phyloP scores from a whole-genome alignment of 2,329 filamentous ascomycete genomes.

The Orbilia ellipsospora region DNA sequence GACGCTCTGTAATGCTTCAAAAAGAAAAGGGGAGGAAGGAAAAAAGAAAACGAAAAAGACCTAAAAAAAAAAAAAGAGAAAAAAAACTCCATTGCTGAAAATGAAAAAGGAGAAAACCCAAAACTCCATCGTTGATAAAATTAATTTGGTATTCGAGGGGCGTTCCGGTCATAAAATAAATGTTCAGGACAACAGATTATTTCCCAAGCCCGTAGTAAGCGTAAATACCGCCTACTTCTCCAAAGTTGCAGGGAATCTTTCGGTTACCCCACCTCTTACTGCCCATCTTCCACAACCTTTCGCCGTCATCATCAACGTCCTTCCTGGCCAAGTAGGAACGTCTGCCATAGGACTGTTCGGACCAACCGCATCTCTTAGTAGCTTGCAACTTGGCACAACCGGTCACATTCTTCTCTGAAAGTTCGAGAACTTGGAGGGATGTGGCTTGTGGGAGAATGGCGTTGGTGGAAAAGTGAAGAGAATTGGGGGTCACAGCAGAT shows the following conservation, averaged over 20 bases:
- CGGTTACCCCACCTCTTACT: conserved; percentile 86
- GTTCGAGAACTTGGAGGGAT: conserved; percentile 80
- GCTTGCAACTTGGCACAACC: conserved; percentile 66
- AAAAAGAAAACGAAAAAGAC: conserved; percentile 22
- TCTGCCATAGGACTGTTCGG: conserved; percentile 69
- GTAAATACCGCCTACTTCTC: conserved; percentile 70
- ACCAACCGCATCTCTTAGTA: conserved; percentile 45
- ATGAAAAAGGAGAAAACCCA: conserved; percentile 1
- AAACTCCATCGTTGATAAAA: conserved; percentile 23
- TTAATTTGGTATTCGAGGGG: not conserved
- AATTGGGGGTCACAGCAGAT: conserved; percentile 67
- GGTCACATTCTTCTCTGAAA: conserved; percentile 75
- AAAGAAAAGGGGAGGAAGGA: conserved; percentile 28
- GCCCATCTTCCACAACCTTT: conserved; percentile 82
- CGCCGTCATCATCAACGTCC: conserved; percentile 65
- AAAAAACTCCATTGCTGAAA: not conserved
- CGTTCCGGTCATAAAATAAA: not conserved
- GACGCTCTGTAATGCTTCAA: conserved; percentile 13
- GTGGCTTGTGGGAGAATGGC: conserved; percentile 65
- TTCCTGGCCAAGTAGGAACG: conserved; percentile 73
- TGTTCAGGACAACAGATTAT: conserved; percentile 20
- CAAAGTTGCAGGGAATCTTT: conserved; percentile 70
- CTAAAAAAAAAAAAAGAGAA: conserved; percentile 11
- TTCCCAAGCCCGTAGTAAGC: conserved; percentile 69
- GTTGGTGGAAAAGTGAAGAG: conserved; percentile 70